Conservation (phyloP, 2,329 filamentous ascomycete species). For the Alternaria sp. region DNA sequence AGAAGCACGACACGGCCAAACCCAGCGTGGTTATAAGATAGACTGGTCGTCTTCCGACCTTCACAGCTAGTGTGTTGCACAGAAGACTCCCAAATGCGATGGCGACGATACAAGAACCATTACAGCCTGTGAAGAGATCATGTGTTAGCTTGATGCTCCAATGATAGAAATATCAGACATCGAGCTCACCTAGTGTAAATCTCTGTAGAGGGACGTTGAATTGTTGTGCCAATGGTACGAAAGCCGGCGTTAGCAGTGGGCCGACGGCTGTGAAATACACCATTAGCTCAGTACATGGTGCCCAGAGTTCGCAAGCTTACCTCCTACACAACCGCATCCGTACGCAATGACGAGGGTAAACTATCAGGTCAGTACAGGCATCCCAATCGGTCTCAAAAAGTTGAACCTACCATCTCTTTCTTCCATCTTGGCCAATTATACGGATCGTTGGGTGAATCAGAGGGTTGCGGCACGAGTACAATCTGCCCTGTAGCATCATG, state of each 20-base stretch:
- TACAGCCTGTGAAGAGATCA: constrained; percentile 13
- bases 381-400: fast-evolving
- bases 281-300: neutral
- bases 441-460: constrained; percentile 59
- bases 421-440: constrained; percentile 59
- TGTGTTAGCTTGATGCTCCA: neutral
- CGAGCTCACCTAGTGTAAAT: constrained; percentile 22
- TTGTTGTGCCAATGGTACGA: constrained; percentile 29
- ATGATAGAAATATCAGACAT: neutral
- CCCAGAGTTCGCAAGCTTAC: constrained; percentile 7
- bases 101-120: constrained; percentile 32
- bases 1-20: constrained; percentile 31
- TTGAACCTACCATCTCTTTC: constrained; percentile 29
- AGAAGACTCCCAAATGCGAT: constrained; percentile 32
- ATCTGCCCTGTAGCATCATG: constrained; percentile 47
- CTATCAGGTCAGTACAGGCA: constrained; percentile 1
- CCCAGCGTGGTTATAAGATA: constrained; percentile 33
- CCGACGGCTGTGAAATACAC: constrained; percentile 26
- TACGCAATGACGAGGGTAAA: constrained; percentile 36
- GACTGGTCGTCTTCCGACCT: constrained; percentile 32
- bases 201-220: constrained; percentile 31
- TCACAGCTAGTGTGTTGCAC: constrained; percentile 35
- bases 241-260: constrained; percentile 33
- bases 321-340: constrained; percentile 36
- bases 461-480: constrained; percentile 63